Evolutionary conservation across 2,329 filamentous ascomycete genomes (phyloP).

Genomic region (Paecilomyces sp.): DNA sequence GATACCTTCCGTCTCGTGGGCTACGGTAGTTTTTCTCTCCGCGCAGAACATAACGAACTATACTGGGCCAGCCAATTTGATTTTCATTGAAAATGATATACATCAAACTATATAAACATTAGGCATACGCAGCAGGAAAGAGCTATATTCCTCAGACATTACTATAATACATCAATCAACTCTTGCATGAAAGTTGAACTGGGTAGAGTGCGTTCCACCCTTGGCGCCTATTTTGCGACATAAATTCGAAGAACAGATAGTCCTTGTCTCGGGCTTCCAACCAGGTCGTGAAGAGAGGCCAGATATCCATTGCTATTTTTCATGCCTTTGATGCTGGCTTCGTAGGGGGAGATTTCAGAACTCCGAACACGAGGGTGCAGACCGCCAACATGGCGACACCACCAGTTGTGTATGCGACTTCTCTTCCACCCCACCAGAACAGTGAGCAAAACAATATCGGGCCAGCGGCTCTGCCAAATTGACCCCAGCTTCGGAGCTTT

Average conservation of each 20-base stretch:
- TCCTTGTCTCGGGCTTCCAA: background rate
- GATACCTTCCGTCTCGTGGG: background rate
- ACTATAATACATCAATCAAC: background rate
- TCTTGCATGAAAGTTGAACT: background rate
- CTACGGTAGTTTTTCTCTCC: background rate
- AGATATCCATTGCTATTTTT: background rate
- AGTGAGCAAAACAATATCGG: constrained; percentile 87
- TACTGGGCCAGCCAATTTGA: background rate
- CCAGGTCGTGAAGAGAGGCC: background rate
- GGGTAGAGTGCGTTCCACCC: no score
- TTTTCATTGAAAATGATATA: background rate
- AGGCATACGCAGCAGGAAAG: background rate
- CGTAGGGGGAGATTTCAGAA: constrained; percentile 56
- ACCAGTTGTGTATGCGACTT: constrained; percentile 75
- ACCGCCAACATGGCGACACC: constrained; percentile 74
- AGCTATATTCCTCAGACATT: background rate
- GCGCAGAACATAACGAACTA: background rate
- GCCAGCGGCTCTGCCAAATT: constrained; percentile 79
- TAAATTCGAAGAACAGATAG: background rate
- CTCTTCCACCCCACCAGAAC: constrained; percentile 96
- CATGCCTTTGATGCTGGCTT: background rate
- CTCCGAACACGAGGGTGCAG: constrained; percentile 60
- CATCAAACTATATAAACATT: background rate
- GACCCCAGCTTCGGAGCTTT: constrained; percentile 70
- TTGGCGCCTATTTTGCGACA: background rate